These are phyloP conservation scores for Blastobotrys serpentis DNA, from an alignment of 1,139 yeast species.

Conservation along the genomic window DNA sequence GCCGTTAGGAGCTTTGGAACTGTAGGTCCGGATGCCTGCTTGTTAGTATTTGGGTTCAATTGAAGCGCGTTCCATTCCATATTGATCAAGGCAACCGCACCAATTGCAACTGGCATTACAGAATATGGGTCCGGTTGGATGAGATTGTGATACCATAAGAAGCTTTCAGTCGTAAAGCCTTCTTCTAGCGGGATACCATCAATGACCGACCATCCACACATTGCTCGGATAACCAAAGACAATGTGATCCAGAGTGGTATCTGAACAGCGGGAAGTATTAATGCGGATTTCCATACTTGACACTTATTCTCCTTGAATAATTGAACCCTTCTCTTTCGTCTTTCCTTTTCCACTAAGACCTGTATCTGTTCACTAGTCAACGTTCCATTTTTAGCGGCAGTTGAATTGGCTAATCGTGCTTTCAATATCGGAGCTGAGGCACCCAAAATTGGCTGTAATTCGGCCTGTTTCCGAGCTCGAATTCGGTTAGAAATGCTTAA, in stretches of 20 bases:
- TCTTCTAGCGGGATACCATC: constrained; percentile 53
- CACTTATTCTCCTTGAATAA: constrained; percentile 66
- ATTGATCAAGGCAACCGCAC: constrained; percentile 67
- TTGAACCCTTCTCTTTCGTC: constrained; percentile 66
- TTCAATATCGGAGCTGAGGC: constrained; percentile 77
- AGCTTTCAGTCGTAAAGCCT: constrained; percentile 53
- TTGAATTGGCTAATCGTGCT: constrained; percentile 57
- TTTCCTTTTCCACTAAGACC: constrained; percentile 71
- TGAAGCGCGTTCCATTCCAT: constrained; percentile 69
- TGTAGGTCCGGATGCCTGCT: constrained; percentile 31
- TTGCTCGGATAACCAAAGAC: constrained; percentile 70
- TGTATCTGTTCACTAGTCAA: constrained; percentile 75
- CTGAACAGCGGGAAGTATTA: constrained; percentile 70
- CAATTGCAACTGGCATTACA: constrained; percentile 66
- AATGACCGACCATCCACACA: constrained; percentile 64
- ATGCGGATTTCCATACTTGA: constrained; percentile 75
- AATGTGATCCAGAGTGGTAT: constrained; percentile 85
- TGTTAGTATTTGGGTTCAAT: constrained; percentile 47
- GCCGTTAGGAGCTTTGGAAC: constrained; percentile 57
- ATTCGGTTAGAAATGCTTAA: constrained; percentile 69
- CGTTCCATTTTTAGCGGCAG: constrained; percentile 43
- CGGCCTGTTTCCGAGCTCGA: constrained; percentile 68
- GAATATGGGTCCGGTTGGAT: constrained; percentile 62
- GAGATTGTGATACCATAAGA: constrained; percentile 60
- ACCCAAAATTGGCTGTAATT: constrained; percentile 56